These are phyloP conservation scores for Paramyrothecium sp. DNA, from an alignment of 2,329 filamentous ascomycete genomes.

Conservation along the genomic window DNA sequence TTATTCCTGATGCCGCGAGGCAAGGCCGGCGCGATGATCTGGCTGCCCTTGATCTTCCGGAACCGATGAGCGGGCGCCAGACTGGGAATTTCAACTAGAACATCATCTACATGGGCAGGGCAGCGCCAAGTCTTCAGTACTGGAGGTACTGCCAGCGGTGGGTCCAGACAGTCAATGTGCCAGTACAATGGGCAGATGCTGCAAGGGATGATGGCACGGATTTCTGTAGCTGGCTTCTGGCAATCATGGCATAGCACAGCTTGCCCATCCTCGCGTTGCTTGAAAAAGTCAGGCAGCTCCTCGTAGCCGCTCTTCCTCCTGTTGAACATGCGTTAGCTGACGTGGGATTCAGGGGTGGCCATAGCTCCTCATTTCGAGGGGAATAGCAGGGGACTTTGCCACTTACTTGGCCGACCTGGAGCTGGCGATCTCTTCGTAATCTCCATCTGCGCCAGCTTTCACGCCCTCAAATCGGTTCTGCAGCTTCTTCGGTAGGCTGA, in stretches of 20 bases:
- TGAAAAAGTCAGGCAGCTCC: constrained; percentile 65
- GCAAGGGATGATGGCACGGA: constrained; percentile 78
- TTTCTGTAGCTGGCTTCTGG: constrained; percentile 58
- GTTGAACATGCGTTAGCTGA: constrained; percentile 25
- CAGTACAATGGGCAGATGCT: constrained; percentile 79
- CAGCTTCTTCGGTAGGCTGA: constrained; percentile 67
- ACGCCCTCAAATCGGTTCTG: constrained; percentile 80
- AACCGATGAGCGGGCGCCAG: constrained; percentile 61
- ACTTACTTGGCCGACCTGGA: constrained; percentile 65
- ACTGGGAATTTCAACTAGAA: constrained; percentile 59
- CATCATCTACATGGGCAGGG: constrained; percentile 79
- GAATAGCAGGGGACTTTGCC: constrained; percentile 4
- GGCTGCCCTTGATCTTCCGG: constrained; percentile 57
- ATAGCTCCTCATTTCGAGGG: background rate
- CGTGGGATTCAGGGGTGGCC: constrained; percentile 1
- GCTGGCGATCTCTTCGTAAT: constrained; percentile 69
- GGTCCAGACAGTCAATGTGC: constrained; percentile 91
- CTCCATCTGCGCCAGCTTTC: constrained; percentile 70
- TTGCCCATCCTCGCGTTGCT: constrained; percentile 72
- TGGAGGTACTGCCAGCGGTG: constrained; percentile 77
- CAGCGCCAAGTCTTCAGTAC: constrained; percentile 81
- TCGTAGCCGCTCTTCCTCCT: constrained; percentile 57
- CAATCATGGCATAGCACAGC: constrained; percentile 77
- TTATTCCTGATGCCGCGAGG: constrained; percentile 68
- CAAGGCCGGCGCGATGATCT: constrained; percentile 50